These are phyloP conservation scores for Colletotrichum abscissum DNA, from an alignment of 2,329 filamentous ascomycete genomes.

Conservation along the genomic window DNA sequence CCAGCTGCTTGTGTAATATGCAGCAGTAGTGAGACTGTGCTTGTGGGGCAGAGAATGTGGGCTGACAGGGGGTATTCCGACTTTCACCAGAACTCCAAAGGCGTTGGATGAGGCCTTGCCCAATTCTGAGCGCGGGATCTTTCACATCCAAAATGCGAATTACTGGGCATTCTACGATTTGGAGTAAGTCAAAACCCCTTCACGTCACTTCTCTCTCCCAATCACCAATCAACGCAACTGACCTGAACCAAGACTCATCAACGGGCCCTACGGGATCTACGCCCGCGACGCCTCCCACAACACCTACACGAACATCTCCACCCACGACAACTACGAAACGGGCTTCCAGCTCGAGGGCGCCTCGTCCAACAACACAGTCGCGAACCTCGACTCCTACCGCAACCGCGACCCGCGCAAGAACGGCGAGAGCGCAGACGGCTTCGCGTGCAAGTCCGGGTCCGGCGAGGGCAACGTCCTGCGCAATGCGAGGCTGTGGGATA, in stretches of 20 bases:
- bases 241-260: constrained; percentile 38
- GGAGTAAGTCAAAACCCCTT: constrained; percentile 26
- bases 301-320: constrained; percentile 45
- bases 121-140: constrained; percentile 53
- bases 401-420: constrained; percentile 60
- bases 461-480: constrained; percentile 57
- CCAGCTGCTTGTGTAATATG: no score
- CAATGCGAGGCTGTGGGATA: constrained; percentile 58
- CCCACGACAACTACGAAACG: constrained; percentile 48
- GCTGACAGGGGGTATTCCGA: neutral
- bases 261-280: constrained; percentile 48
- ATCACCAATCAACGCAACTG: neutral
- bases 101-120: constrained; percentile 50
- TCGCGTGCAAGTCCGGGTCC: constrained; percentile 56
- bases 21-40: no score
- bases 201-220: no score
- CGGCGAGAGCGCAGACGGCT: constrained; percentile 59
- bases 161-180: constrained; percentile 58
- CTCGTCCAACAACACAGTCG: constrained; percentile 47
- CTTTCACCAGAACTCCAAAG: constrained; percentile 47
- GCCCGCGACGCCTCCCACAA: constrained; percentile 46
- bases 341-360: constrained; percentile 47
- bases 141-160: constrained; percentile 55
- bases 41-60: no score
- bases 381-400: constrained; percentile 53